Evolutionary conservation across 768 basidiomycete species (phyloP).

Genomic region (Gelatoporia subvermispora): DNA sequence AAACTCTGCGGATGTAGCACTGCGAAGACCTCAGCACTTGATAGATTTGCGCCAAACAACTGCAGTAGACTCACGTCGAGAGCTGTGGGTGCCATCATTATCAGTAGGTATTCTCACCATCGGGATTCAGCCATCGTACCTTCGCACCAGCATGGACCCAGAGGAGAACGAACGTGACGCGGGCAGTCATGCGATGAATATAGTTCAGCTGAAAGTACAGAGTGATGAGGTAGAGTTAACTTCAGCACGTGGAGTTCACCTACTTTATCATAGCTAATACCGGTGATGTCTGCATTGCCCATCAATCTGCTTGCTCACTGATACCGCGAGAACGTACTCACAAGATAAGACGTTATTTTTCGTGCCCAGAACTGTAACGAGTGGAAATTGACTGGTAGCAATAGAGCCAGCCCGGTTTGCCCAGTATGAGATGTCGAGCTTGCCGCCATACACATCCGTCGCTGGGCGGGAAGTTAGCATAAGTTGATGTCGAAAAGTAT

Average conservation of each 20-base stretch:
- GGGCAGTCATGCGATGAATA: slow-evolving; percentile 45
- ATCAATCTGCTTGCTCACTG: too few relatives aligned
- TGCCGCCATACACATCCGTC: slow-evolving; percentile 16
- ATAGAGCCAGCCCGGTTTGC: slow-evolving; percentile 37
- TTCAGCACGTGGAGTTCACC: slow-evolving; percentile 21
- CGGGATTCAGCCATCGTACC: slow-evolving; percentile 22
- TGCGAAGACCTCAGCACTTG: background rate
- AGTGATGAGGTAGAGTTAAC: background rate
- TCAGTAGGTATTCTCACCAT: background rate
- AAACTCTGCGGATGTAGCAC: background rate
- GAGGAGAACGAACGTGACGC: slow-evolving; percentile 40
- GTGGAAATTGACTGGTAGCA: slow-evolving; percentile 44
- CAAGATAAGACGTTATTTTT: slow-evolving; percentile 52
- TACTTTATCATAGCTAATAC: slow-evolving; percentile 44
- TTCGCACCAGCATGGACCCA: slow-evolving; percentile 45
- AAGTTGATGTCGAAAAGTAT: background rate
- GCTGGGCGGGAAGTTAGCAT: slow-evolving; percentile 12
- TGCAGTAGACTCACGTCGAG: background rate
- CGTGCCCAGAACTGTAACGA: slow-evolving; percentile 54
- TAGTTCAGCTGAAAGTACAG: slow-evolving; percentile 29
- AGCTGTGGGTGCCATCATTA: too few relatives aligned
- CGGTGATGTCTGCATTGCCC: slow-evolving; percentile 39
- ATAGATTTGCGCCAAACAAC: background rate
- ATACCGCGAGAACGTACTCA: slow-evolving; percentile 18
- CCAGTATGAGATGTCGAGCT: slow-evolving; percentile 20